Evolutionary conservation across 306 rosid genomes (phyloP).

Genomic region (Cucurbita ficifolia): DNA sequence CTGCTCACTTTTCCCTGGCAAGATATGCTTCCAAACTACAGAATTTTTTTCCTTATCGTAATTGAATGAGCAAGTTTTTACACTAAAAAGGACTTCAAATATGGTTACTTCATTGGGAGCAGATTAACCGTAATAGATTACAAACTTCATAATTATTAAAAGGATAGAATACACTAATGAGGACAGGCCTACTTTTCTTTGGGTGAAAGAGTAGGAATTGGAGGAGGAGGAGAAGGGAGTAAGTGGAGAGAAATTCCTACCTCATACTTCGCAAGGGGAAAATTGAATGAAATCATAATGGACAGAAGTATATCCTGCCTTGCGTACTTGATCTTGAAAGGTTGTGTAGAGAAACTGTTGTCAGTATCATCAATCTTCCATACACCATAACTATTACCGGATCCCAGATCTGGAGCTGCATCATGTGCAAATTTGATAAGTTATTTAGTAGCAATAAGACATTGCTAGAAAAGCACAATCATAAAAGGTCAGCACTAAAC

Average conservation of each 20-base stretch:
- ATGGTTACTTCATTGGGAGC: not conserved
- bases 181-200: not conserved
- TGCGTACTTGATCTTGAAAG: slow-evolving; percentile 79
- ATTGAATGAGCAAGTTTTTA: not conserved
- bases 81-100: not conserved
- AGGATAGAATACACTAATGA: not conserved
- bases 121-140: not conserved
- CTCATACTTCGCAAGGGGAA: slow-evolving; percentile 39
- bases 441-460: not conserved
- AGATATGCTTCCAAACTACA: not conserved
- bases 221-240: not conserved
- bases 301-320: slow-evolving; percentile 73
- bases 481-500: not conserved
- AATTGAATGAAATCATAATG: slow-evolving; percentile 65
- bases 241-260: slow-evolving; percentile 27
- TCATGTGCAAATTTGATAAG: slow-evolving; percentile 8
- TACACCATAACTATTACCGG: slow-evolving; percentile 50
- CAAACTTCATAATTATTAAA: not conserved
- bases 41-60: not conserved
- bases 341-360: slow-evolving; percentile 83
- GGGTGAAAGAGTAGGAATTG: not conserved
- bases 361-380: slow-evolving; percentile 87
- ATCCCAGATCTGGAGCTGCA: slow-evolving; percentile 61
- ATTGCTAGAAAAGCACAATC: not conserved
- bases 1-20: not conserved